Evolutionary conservation across 2,329 filamentous ascomycete species (phyloP), one percentile per base, ranked within the genome.

Genomic region (Cytospora schulzeri): DNA sequence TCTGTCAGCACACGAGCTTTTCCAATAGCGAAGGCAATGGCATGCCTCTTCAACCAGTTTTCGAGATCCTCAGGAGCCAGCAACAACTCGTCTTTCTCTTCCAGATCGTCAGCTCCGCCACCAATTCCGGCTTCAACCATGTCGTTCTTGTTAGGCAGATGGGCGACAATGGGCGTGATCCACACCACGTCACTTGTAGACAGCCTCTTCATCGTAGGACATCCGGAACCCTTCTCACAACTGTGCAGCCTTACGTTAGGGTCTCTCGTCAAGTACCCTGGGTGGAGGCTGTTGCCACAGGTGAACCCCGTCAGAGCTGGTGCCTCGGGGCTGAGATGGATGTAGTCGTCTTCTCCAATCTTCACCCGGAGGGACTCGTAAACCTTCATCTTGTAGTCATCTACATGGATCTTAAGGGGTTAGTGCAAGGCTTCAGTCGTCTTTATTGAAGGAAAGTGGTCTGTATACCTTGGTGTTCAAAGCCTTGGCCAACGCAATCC

Each of bases 101-200:
- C 84, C 7, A 96, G 76, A 73, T 96, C 92, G 3, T 89, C 90
- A 15, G 87, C 87, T 0, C 93, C 93, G 7, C 92, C 93, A 7
- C 92, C 93, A 31, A 91, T 84, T 1, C 92, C 93, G 8, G 88
- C 72, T 73, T 97, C 94, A 2, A 81, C 81, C 35, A 96, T 78
- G 26, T 92, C 86, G 17, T 76, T 75, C 9, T 90, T 90, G 60
- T 84, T 76, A 1, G 79, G 71, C 5, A 85, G 76, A 31, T 88
- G 87, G 5, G 88, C 87, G 19, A 97, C 83, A 51, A 97, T 88
- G 0, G 93, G 93, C 8, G 86, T 86, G 60, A 97, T 94, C 72
- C 85, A 88, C 8, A 97, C 89, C 0, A 91, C 83, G 15, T 38
- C 26, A 0, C 28, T 48, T 9, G n/a, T 33, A 0, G 83, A 80